Evolutionary conservation across 2,329 filamentous ascomycete species (phyloP).

Genomic region (Geosmithia flava): DNA sequence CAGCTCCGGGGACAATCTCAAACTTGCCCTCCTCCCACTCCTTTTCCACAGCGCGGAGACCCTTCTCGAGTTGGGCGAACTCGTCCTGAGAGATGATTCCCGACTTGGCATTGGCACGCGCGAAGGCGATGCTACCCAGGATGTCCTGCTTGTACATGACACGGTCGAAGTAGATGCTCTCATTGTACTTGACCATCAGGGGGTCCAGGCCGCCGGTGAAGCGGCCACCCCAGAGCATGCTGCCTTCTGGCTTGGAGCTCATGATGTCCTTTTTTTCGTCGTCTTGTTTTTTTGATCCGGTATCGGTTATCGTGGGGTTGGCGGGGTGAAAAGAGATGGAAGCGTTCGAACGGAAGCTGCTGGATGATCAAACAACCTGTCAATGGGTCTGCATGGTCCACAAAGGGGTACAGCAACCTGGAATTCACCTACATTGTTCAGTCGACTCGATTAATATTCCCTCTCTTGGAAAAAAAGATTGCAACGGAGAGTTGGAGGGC

Average conservation of each 20-base stretch:
- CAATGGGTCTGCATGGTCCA: background rate
- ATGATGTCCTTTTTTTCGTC: slow-evolving; percentile 8
- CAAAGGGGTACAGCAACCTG: background rate
- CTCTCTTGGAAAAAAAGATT: background rate
- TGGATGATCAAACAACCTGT: background rate
- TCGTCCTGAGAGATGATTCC: slow-evolving; percentile 64
- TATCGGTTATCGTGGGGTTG: background rate
- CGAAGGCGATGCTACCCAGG: slow-evolving; percentile 67
- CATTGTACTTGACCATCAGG: slow-evolving; percentile 78
- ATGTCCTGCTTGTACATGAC: slow-evolving; percentile 73
- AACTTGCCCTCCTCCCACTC: slow-evolving; percentile 42
- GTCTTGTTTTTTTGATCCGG: slow-evolving; percentile 6
- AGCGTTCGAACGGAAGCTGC: background rate
- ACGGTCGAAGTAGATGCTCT: slow-evolving; percentile 67
- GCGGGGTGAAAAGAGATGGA: too few relatives aligned
- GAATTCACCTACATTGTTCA: background rate
- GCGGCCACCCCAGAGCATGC: slow-evolving; percentile 34
- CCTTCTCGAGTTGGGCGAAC: slow-evolving; percentile 61
- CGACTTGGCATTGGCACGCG: slow-evolving; percentile 63
- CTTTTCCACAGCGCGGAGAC: slow-evolving; percentile 44
- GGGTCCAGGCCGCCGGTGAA: slow-evolving; percentile 60
- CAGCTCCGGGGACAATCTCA: slow-evolving; percentile 35
- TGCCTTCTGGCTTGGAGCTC: slow-evolving; percentile 7
- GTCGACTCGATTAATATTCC: background rate
- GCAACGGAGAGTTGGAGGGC: background rate